A percentile compares a stretch with the other conserved stretches of the same genome.
Conservation (phyloP, 495 filamentous ascomycete species). For the Beverwykella pulmonaria region DNA sequence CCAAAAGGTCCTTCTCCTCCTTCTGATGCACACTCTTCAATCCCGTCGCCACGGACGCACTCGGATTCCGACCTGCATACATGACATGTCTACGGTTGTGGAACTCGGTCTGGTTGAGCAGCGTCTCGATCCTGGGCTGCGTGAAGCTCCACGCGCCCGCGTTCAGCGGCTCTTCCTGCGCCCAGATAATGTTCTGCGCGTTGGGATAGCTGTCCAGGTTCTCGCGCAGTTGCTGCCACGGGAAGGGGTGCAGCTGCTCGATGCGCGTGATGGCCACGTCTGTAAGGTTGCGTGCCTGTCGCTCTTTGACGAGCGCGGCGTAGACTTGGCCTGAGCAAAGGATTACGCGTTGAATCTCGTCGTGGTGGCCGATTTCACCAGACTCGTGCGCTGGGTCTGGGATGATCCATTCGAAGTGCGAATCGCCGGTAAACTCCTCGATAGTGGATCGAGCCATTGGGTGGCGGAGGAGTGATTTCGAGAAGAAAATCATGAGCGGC, state of each 20-base stretch:
- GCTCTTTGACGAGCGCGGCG: constrained; percentile 85
- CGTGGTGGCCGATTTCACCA: constrained; percentile 69
- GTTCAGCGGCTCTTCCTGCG: constrained; percentile 96
- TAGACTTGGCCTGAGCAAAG: constrained; percentile 96
- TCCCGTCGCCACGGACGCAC: constrained; percentile 89
- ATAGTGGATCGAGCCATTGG: constrained; percentile 84
- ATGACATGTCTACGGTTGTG: constrained; percentile 93
- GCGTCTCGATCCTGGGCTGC: constrained; percentile 93
- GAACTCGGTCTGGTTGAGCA: constrained; percentile 86
- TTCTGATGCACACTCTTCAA: constrained; percentile 84
- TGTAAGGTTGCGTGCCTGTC: constrained; percentile 77
- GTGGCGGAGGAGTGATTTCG: constrained; percentile 89
- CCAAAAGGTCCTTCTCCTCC: constrained; percentile 89
- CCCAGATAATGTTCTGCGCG: constrained; percentile 93
- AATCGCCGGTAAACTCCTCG: constrained; percentile 85
- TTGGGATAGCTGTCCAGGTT: constrained; percentile 96
- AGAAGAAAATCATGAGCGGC: constrained; percentile 96
- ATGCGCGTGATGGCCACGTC: constrained; percentile 91
- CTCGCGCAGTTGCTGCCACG: constrained; percentile 92
- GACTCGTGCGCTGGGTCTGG: constrained; percentile 78
- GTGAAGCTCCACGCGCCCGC: constrained; percentile 93
- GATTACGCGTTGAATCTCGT: constrained; percentile 91
- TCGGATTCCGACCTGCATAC: constrained; percentile 91
- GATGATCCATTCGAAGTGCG: constrained; percentile 96
- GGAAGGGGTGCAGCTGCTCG: constrained; percentile 98